Evolutionary conservation across 164 flowering plant genomes (phyloP).

Genomic region (Cinnamomum chago): DNA sequence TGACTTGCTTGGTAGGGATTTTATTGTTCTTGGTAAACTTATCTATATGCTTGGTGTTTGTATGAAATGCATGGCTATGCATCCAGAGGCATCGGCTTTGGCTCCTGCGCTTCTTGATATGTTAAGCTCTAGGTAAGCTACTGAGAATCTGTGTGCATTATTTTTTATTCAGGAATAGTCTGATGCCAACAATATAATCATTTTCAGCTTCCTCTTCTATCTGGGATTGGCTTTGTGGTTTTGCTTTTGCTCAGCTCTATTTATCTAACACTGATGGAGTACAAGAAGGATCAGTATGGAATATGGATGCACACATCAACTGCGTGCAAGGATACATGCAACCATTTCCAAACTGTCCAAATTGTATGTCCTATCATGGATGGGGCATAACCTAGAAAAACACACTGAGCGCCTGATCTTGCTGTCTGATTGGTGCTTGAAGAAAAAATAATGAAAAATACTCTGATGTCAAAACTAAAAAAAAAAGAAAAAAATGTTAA

Average conservation of each 20-base stretch:
- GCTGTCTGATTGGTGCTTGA: background rate
- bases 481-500: too few relatives aligned
- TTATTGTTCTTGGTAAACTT: constrained; percentile 88
- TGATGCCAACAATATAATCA: background rate
- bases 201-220: too few relatives aligned
- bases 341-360: background rate
- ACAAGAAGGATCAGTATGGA: too few relatives aligned
- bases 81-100: constrained; percentile 92
- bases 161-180: background rate
- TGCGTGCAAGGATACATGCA: background rate
- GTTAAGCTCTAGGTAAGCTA: constrained; percentile 70
- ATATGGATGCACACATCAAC: too few relatives aligned
- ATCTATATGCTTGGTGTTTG: constrained; percentile 90
- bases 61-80: constrained; percentile 87
- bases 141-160: background rate
- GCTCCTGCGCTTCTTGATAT: constrained; percentile 81
- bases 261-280: background rate
- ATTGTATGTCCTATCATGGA: background rate
- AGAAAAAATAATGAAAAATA: background rate
- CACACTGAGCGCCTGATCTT: background rate
- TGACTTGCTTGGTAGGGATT: constrained; percentile 87
- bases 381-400: background rate
- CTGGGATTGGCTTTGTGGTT: too few relatives aligned
- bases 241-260: too few relatives aligned
- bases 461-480: background rate